Percentiles rank a stretch among this genome's conserved stretches.
These are phyloP conservation scores for Cytospora piceicola DNA, from an alignment of 2,329 filamentous ascomycete species.

Conservation along the genomic window DNA sequence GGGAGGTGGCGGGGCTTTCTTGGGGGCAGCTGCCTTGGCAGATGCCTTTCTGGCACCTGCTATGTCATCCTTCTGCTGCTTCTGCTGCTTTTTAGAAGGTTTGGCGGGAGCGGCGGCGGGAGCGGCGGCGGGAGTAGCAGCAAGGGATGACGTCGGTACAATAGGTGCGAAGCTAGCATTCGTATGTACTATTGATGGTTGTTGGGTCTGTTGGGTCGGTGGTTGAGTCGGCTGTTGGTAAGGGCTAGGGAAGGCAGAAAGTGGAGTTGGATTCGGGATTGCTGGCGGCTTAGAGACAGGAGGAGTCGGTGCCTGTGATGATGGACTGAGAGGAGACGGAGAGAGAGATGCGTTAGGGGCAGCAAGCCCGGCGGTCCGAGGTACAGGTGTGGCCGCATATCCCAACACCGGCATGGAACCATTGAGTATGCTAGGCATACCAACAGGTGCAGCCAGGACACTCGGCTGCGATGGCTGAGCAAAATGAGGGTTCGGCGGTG, in stretches of 20 bases:
- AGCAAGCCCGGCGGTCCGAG: conserved; percentile 37
- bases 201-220: background rate
- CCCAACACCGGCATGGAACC: conserved; percentile 36
- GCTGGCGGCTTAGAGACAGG: background rate
- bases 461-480: conserved; percentile 22
- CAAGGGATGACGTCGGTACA: conserved; percentile 1
- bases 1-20: conserved; percentile 35
- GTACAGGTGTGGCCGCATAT: conserved; percentile 30
- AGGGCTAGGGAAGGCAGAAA: conserved; percentile 6
- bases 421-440: conserved; percentile 33
- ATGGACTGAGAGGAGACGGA: conserved; percentile 33
- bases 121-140: background rate
- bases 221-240: conserved; percentile 6
- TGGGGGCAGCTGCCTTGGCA: conserved; percentile 27
- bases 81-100: conserved; percentile 27
- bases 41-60: conserved; percentile 19
- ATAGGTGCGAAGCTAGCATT: conserved; percentile 29
- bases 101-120: conserved; percentile 1
- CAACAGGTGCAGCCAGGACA: conserved; percentile 37
- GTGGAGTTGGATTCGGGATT: conserved; percentile 7
- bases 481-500: conserved; percentile 30
- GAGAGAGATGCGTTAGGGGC: conserved; percentile 35
- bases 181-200: conserved; percentile 24
- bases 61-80: conserved; percentile 24
- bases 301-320: conserved; percentile 8